Base-by-base conservation (phyloP, 805 yeast species). In the Candida nemodendra region DNA sequence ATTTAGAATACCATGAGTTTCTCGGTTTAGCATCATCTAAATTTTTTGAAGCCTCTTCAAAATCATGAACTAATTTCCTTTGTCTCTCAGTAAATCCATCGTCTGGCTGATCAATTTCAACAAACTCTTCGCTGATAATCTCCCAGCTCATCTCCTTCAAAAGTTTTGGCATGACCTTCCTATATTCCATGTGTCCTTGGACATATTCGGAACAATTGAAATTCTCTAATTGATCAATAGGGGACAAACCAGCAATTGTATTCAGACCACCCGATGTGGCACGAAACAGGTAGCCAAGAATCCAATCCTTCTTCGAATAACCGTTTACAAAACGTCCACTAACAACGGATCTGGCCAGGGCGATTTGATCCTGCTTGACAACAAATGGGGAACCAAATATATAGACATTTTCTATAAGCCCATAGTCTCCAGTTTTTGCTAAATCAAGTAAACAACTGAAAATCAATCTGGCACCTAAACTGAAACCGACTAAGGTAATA, bases 161-260 rank as follows among this genome's bases (percentile, higher is more conserved):
- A 30, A 93, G 70, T 50, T 78, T 78, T 1, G 99, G 99, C 75
- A 93, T 88, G 9, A 88, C 89, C 45, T 83, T 83, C 66, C 99
- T 83, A 64, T 93, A 93, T n/a, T 84, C 88, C 96, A 93, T 87
- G 66, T 93, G 99, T 1, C 99, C 99, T 43, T 84, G 89, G 4
- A 91, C 96, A 36, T 71, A 53, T 14, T 81, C 88, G 0, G 98
- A 85, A 54, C 95, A 87, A 56, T 93, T 95, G 45, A 83, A 72
- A 60, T 91, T 91, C 47, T 89, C 95, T 21, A 93, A 69, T n/a
- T 63, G 68, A 37, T 78, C 81, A 25, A 91, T 74, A 4, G 90
- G 82, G 0, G 95, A 81, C 19, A 93, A 69, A 0, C 99, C 99
- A 4, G 91, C 89, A 30, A 93, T 93, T n/a, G 87, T 75, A 53